These are phyloP conservation scores for Sphaerulina populicola DNA, from an alignment of 2,329 filamentous ascomycete genomes.

Conservation along the genomic window DNA sequence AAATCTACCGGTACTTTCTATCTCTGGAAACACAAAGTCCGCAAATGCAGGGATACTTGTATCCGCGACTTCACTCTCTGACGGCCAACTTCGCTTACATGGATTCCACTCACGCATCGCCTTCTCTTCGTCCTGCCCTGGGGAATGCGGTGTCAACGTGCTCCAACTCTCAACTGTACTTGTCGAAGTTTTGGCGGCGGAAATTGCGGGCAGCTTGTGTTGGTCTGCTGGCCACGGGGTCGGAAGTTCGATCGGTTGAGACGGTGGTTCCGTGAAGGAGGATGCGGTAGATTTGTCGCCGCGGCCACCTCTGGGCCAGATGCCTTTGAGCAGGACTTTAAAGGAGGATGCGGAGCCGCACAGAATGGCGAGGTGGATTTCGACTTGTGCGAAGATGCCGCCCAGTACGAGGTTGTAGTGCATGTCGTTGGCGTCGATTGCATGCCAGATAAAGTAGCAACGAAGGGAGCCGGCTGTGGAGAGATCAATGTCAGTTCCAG, in stretches of 20 bases:
- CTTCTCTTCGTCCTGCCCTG: background rate
- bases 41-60: no score
- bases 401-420: conserved; percentile 9
- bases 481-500: background rate
- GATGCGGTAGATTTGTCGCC: conserved; percentile 1
- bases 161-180: conserved; percentile 1
- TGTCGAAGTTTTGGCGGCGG: background rate
- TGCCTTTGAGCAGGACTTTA: conserved; percentile 13
- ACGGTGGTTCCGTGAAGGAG: conserved; percentile 3
- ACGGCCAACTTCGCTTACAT: no score
- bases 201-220: background rate
- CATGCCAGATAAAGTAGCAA: conserved; percentile 15
- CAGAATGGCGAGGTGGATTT: conserved; percentile 16
- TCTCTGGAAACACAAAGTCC: no score
- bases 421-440: conserved; percentile 7
- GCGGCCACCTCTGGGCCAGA: conserved; percentile 7
- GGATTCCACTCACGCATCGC: background rate
- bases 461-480: conserved; percentile 12
- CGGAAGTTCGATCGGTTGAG: background rate
- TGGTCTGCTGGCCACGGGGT: conserved; percentile 2
- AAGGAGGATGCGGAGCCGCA: conserved; percentile 15
- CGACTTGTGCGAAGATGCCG: conserved; percentile 12
- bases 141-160: conserved; percentile 3
- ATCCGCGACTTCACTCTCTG: no score
- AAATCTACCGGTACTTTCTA: no score